These are phyloP conservation scores for Acacia concinna DNA, from an alignment of 331 rosid genomes.

Conservation along the genomic window DNA sequence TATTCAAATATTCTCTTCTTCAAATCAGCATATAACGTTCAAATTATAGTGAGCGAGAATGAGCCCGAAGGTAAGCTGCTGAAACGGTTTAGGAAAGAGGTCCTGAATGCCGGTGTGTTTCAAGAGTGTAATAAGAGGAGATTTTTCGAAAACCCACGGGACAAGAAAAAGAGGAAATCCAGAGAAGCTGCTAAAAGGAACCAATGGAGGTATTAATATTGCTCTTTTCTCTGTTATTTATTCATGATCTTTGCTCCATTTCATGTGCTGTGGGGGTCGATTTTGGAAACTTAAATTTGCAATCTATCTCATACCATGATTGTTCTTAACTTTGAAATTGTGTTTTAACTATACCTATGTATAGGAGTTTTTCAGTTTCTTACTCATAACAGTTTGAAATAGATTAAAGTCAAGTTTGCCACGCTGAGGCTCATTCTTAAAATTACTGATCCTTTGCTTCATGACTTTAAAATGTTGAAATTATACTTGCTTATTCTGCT, in stretches of 20 bases:
- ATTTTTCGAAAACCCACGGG: constrained; percentile 54
- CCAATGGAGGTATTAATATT: constrained; percentile 39
- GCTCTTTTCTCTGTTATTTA: background rate
- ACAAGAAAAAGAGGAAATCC: constrained; percentile 58
- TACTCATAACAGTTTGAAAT: background rate
- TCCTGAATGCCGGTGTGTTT: constrained; percentile 51
- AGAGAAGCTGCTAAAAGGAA: constrained; percentile 53
- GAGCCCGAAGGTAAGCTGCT: constrained; percentile 52
- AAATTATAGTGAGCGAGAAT: constrained; percentile 43
- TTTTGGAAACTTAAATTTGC: background rate
- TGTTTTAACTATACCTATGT: background rate
- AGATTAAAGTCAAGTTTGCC: background rate
- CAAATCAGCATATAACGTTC: constrained; percentile 53
- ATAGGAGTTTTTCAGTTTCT: background rate
- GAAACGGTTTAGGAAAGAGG: constrained; percentile 50
- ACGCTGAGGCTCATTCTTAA: background rate
- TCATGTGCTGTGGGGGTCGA: background rate
- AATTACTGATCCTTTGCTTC: background rate
- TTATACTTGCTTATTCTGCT: background rate
- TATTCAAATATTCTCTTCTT: constrained; percentile 37
- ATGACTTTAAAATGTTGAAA: background rate
- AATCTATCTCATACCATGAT: background rate
- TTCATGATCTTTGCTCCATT: background rate
- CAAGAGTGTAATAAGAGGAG: constrained; percentile 56
- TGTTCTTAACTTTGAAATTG: background rate